Conservation (phyloP, 495 filamentous ascomycete genomes). For the Monascus purpureus region DNA sequence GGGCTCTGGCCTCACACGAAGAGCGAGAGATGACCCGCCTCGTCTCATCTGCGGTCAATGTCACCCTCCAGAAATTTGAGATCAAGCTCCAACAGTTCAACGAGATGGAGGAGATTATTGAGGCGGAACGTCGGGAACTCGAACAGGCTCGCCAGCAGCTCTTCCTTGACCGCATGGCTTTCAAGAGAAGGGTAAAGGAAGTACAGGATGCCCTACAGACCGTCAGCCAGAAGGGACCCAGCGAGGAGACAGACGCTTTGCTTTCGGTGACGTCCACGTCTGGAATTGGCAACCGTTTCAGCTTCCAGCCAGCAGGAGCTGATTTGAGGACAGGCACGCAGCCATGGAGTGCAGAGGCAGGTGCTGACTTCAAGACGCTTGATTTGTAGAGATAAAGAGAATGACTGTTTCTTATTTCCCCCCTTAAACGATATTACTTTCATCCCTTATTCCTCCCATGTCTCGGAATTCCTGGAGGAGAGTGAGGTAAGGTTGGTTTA, state of each 20-base stretch:
- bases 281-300: conserved; percentile 40
- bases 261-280: conserved; percentile 32
- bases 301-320: conserved; percentile 38
- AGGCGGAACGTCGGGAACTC: conserved; percentile 83
- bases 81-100: conserved; percentile 84
- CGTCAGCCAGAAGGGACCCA: conserved; percentile 40
- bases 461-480: too few relatives aligned
- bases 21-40: conserved; percentile 92
- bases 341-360: conserved; percentile 49
- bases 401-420: not conserved
- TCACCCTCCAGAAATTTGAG: conserved; percentile 70
- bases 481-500: too few relatives aligned
- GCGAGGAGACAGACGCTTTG: conserved; percentile 40
- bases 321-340: conserved; percentile 37
- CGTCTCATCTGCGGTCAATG: conserved; percentile 71
- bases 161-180: conserved; percentile 78
- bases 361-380: conserved; percentile 34
- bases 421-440: too few relatives aligned
- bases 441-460: too few relatives aligned
- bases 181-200: conserved; percentile 74
- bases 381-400: conserved; percentile 25
- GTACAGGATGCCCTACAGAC: conserved; percentile 63
- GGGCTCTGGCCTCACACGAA: conserved; percentile 82
- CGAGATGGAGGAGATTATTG: conserved; percentile 83
- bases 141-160: conserved; percentile 83